These are phyloP conservation scores for Nicotiana rustica DNA, from an alignment of 305 asterid genomes.

Conservation along the genomic window DNA sequence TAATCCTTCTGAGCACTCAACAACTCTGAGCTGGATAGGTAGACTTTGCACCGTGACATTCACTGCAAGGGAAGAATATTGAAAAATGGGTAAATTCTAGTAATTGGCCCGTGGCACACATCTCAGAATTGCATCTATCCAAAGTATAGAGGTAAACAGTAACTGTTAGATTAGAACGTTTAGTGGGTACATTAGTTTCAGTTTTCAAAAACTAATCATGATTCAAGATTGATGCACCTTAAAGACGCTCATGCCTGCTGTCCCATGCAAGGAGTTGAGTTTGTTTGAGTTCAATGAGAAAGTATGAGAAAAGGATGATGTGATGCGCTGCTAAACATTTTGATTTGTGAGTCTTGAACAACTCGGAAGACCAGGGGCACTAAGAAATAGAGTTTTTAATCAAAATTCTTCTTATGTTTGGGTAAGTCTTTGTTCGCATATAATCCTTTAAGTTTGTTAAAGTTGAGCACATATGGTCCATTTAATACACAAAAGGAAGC, in stretches of 20 bases:
- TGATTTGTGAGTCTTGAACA: not conserved
- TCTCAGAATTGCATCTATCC: not conserved
- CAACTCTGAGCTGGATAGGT: not conserved
- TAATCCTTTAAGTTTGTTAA: no score
- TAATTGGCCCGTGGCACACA: not conserved
- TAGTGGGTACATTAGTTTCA: not conserved
- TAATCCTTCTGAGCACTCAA: constrained; percentile 22
- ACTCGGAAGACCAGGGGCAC: not conserved
- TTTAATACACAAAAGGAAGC: no score
- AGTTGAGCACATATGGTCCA: no score
- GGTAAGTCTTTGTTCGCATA: not conserved
- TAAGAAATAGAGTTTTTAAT: not conserved
- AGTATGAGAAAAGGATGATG: not conserved
- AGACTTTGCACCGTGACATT: not conserved
- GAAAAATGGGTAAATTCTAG: not conserved
- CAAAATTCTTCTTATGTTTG: no score
- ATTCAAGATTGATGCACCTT: constrained; percentile 2
- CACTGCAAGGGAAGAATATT: not conserved
- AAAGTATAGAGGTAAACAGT: not conserved
- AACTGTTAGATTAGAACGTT: not conserved
- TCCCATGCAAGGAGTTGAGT: not conserved
- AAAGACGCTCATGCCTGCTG: not conserved
- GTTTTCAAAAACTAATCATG: not conserved
- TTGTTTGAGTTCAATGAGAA: not conserved
- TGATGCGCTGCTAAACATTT: not conserved